Evolutionary conservation across 2,329 filamentous ascomycete genomes (phyloP).

Genomic region (Drechslerella dactyloides): DNA sequence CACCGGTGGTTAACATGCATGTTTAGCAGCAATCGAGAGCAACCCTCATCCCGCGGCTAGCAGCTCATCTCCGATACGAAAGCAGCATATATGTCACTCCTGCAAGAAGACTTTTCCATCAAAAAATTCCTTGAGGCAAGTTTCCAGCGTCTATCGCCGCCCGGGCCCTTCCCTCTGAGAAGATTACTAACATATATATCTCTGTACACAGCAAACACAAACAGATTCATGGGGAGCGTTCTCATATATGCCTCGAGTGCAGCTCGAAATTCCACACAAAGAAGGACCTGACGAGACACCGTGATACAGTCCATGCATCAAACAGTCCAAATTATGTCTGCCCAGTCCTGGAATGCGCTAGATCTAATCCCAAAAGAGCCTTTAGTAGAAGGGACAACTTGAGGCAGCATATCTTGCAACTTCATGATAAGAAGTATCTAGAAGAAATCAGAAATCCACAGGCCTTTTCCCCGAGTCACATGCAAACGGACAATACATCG

Average conservation of each 20-base stretch:
- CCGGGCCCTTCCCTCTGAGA: not conserved
- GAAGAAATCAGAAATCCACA: constrained; percentile 36
- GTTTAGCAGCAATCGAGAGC: constrained; percentile 8
- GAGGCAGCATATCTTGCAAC: constrained; percentile 41
- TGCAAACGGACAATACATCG: constrained; percentile 17
- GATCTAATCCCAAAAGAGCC: constrained; percentile 33
- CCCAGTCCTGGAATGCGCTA: constrained; percentile 33
- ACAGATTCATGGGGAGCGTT: constrained; percentile 43
- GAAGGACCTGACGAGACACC: constrained; percentile 41
- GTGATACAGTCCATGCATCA: constrained; percentile 41
- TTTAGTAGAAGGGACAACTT: constrained; percentile 43
- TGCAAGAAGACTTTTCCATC: constrained; percentile 44
- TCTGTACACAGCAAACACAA: constrained; percentile 30
- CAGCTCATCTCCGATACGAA: constrained; percentile 35
- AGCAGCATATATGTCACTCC: constrained; percentile 38
- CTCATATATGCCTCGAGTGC: constrained; percentile 41
- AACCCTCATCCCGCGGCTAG: constrained; percentile 20
- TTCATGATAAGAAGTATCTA: constrained; percentile 38
- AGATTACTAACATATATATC: not conserved
- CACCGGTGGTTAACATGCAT: not conserved
- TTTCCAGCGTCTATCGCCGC: too few relatives aligned
- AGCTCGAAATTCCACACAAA: constrained; percentile 48
- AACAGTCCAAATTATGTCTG: constrained; percentile 39
- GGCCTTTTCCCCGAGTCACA: constrained; percentile 14
- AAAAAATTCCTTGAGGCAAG: constrained; percentile 35